Percentiles rank a stretch among this genome's conserved stretches.
Evolutionary conservation across 306 rosid species (phyloP).

Genomic region (Astragalus glycyphyllos): DNA sequence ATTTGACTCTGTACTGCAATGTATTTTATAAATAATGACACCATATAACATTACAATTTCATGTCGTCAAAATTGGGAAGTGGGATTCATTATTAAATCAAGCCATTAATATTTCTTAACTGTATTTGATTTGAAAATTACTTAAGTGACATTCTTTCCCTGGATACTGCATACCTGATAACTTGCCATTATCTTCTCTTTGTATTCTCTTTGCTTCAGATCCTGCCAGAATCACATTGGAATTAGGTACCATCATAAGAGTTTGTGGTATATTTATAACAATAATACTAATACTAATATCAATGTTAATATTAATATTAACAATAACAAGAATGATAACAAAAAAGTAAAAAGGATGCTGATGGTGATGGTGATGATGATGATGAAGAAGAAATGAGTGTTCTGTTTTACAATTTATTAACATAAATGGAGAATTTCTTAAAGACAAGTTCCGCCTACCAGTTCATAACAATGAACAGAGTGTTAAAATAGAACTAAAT

Average conservation of each 20-base stretch:
- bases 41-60: too few species aligned
- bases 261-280: background rate
- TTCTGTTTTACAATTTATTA: slow-evolving; percentile 5
- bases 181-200: slow-evolving; percentile 64
- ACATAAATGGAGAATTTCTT: background rate
- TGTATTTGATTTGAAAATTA: slow-evolving; percentile 20
- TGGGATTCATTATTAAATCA: slow-evolving; percentile 14
- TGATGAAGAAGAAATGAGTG: background rate
- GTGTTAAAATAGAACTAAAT: background rate
- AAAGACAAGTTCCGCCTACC: slow-evolving; percentile 4
- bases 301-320: background rate
- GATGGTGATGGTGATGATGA: slow-evolving; percentile 3
- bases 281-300: too few species aligned
- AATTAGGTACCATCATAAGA: slow-evolving; percentile 27
- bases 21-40: too few species aligned
- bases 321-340: background rate
- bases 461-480: background rate
- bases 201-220: slow-evolving; percentile 70
- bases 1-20: too few species aligned
- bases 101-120: slow-evolving; percentile 14
- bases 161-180: slow-evolving; percentile 63
- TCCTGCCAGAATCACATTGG: slow-evolving; percentile 53
- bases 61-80: background rate
- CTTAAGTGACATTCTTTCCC: slow-evolving; percentile 11
- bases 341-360: slow-evolving; percentile 11